Base-by-base conservation (phyloP, 2,329 filamentous ascomycete species). In the Alternaria sp. region DNA sequence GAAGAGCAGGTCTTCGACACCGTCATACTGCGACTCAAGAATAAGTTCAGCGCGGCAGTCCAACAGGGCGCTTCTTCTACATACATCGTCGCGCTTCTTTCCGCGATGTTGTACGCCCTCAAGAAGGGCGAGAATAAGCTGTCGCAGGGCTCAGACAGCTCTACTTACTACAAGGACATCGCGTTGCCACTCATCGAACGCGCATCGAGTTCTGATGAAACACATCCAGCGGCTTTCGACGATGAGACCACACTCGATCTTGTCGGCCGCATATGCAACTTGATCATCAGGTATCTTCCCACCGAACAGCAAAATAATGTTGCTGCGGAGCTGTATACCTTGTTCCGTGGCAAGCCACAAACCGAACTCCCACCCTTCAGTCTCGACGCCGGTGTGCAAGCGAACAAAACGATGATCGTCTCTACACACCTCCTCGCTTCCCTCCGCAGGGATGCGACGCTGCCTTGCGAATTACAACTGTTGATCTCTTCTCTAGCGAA, bases 1-100 rank as follows among this genome's bases (percentile, higher is more conserved):
- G 89, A 90, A 71, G 84, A 85, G 64, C 84, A 88, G 41, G 83
- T 90, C 12, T 90, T 91, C 64, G 86, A 89, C 63, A 90, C 88
- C 0, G 80, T 91, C 9, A 84, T 90, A 33, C 81, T 89, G 44
- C 83, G 88, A 28, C 78, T 91, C 26, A 86, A 90, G 75, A 90
- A 87, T 79, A 90, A 89, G 70, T 79, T 90, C 26, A 85, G 86
- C 54, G 77, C 86, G 15, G 82, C 89, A 41, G 82, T 89, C 26
- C 82, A 85, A 60, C 85, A 86, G 66, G 78, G 82, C 28, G 81
- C 84, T 4, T 82, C 85, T 12, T 80, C 83, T 7, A 78, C 79
- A 5, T 91, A 90, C 70, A 83, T 88, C n/a, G 81, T 83, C 21
- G 85, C 87, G 7, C 83, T 91, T 6, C 79, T 91, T 3, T 83